Conservation (phyloP, 331 rosid genomes). For the Pyracantha coccinea region DNA sequence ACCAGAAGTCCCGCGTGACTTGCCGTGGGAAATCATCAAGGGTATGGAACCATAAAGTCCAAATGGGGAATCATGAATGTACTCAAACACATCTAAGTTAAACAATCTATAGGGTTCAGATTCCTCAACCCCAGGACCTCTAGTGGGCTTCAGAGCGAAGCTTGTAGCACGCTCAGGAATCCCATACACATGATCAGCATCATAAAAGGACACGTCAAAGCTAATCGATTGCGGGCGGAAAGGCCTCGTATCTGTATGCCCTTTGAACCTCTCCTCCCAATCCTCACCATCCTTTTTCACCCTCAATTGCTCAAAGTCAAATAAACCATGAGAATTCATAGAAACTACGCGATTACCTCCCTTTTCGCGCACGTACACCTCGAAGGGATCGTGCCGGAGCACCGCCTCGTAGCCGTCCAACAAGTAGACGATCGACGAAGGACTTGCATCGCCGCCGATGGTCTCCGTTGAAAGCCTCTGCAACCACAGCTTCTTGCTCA, state of each 20-base stretch:
- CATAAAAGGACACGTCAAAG: slow-evolving; percentile 79
- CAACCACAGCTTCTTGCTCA: slow-evolving; percentile 54
- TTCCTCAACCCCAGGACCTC: slow-evolving; percentile 71
- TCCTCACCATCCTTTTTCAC: slow-evolving; percentile 59
- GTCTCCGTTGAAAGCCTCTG: slow-evolving; percentile 41
- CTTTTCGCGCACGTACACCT: slow-evolving; percentile 61
- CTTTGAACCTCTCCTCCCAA: slow-evolving; percentile 69
- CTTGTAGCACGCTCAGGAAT: slow-evolving; percentile 85
- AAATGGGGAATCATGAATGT: slow-evolving; percentile 72
- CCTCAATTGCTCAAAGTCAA: slow-evolving; percentile 78
- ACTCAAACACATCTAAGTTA: slow-evolving; percentile 88
- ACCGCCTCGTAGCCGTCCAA: slow-evolving; percentile 70
- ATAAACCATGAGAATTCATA: slow-evolving; percentile 71
- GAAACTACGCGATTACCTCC: slow-evolving; percentile 58
- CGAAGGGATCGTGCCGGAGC: slow-evolving; percentile 80
- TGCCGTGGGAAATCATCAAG: slow-evolving; percentile 88
- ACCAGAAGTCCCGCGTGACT: slow-evolving; percentile 55
- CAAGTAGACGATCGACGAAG: slow-evolving; percentile 50
- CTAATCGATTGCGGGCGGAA: slow-evolving; percentile 88
- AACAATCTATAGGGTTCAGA: slow-evolving; percentile 90
- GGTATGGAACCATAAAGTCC: slow-evolving; percentile 91
- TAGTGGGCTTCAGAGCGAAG: slow-evolving; percentile 68
- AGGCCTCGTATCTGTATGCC: slow-evolving; percentile 69
- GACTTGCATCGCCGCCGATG: slow-evolving; percentile 17
- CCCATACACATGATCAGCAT: slow-evolving; percentile 78